Base-by-base conservation (phyloP, 1,139 yeast genomes). In the Sugiyamaella novakii region DNA sequence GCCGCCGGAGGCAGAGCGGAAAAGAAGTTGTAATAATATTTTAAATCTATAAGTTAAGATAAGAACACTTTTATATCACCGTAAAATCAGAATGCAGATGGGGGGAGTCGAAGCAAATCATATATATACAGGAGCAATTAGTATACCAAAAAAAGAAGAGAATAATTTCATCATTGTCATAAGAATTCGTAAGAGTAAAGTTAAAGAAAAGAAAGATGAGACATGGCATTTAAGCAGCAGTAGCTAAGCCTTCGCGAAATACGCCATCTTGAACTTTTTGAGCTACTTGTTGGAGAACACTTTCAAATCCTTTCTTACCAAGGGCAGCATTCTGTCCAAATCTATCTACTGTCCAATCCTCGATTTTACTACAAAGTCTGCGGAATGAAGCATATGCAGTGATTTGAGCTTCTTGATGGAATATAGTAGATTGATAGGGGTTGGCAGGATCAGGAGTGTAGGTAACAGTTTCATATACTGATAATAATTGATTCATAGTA, bases 341-440 rank as follows among this genome's bases (percentile, higher is more conserved):
- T 64, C 97, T 75, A 61, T 86, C 88, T 3, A 88, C 84, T 0
- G 92, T 81, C 95, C 96, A 92, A 43, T 87, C 94, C 66, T 92
- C 98, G 55, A 92, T 74, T 67, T 85, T 84, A 63, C 83, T 87
- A 67, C 95, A 86, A 3, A 91, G 68, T 53, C 80, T 75, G 49
- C 76, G 70, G 67, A 87, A 77, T 1, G 84, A 74, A 3, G 89
- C 87, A 65, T 83, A 85, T 0, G 98, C 96, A 1, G 91, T 84
- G 58, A 92, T 87, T 59, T 85, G 88, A 0, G 98, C 98, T 57
- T 78, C 81, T 67, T 92, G 98, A 38, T 71, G 67, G 66, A 92
- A 92, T 7, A 71, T 57, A 0, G 98, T 92, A 48, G 75, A 71
- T 19, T 64, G 51, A 1, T 43, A 47, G 0, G 84, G 81, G 54